Conservation (phyloP, 768 basidiomycete genomes). For the Cystofilobasidium ferigula region DNA sequence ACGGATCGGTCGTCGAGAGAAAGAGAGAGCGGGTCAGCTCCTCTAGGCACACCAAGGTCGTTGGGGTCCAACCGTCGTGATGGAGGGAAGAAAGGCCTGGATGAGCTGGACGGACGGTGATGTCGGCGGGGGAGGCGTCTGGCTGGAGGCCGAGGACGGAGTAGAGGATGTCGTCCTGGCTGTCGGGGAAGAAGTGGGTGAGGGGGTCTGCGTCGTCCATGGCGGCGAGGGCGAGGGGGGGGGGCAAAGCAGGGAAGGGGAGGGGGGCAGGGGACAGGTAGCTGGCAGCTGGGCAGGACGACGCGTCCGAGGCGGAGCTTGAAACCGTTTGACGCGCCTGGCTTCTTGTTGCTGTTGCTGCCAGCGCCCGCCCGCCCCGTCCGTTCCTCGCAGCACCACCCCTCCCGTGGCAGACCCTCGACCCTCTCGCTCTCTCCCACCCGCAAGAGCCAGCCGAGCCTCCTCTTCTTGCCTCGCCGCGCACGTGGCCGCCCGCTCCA, state of each 20-base stretch:
- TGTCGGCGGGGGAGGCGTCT: constrained; percentile 52
- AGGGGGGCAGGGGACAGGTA: neutral
- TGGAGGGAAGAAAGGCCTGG: neutral
- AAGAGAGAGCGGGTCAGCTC: neutral
- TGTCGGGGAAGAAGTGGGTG: constrained; percentile 61
- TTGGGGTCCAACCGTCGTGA: too few relatives aligned
- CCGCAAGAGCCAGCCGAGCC: too few relatives aligned
- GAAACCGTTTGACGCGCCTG: too few relatives aligned
- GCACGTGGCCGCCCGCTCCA: too few relatives aligned
- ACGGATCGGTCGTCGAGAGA: neutral
- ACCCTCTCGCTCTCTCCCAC: too few relatives aligned
- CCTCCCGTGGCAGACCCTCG: too few relatives aligned
- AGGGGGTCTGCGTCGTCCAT: constrained; percentile 48
- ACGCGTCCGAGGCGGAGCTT: too few relatives aligned
- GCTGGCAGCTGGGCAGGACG: neutral
- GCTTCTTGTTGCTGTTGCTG: too few relatives aligned
- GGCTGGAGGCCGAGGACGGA: constrained; percentile 52
- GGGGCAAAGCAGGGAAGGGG: neutral
- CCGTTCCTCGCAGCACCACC: too few relatives aligned
- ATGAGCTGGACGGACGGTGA: constrained; percentile 46
- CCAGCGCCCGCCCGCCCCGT: too few relatives aligned
- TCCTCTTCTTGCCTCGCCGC: too few relatives aligned
- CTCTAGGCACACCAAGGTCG: neutral
- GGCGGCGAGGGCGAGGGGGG: neutral
- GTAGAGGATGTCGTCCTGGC: constrained; percentile 53